phyloP scores from a whole-genome alignment of 495 filamentous ascomycete species.

The Astrocystis sublimbata region DNA sequence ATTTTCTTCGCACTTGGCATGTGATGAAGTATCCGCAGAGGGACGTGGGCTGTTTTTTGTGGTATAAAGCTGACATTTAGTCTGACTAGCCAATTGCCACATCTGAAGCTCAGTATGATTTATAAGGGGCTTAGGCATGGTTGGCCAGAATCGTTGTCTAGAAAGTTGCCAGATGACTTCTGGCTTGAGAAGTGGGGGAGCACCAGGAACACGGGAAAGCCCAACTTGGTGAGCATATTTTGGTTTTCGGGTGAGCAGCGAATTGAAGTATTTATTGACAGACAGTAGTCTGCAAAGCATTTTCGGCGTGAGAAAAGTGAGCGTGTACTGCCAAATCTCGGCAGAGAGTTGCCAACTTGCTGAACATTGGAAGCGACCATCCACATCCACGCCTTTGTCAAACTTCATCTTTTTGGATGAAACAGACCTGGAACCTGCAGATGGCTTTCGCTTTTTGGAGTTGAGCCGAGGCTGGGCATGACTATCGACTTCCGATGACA shows the following conservation, averaged over 20 bases:
- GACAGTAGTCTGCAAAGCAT: slow-evolving; percentile 51
- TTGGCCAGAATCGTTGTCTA: slow-evolving; percentile 54
- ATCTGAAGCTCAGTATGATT: slow-evolving; percentile 60
- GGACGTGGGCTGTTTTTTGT: slow-evolving; percentile 17
- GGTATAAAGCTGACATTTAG: slow-evolving; percentile 57
- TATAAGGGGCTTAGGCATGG: slow-evolving; percentile 58
- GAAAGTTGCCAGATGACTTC: slow-evolving; percentile 63
- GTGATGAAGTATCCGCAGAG: background rate
- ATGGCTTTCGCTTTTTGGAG: slow-evolving; percentile 45
- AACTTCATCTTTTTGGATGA: slow-evolving; percentile 42
- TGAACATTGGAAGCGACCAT: slow-evolving; percentile 34
- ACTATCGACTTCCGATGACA: slow-evolving; percentile 4
- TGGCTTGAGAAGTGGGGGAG: slow-evolving; percentile 39
- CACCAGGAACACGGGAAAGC: slow-evolving; percentile 21
- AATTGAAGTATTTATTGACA: slow-evolving; percentile 55
- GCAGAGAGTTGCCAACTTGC: slow-evolving; percentile 38
- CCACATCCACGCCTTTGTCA: slow-evolving; percentile 24
- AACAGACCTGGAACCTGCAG: slow-evolving; percentile 15
- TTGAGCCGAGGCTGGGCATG: slow-evolving; percentile 1
- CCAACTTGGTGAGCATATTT: slow-evolving; percentile 27
- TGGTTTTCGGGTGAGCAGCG: slow-evolving; percentile 51
- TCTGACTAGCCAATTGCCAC: slow-evolving; percentile 59
- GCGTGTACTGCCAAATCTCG: slow-evolving; percentile 59
- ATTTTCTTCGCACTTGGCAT: slow-evolving; percentile 46
- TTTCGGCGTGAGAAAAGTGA: slow-evolving; percentile 55